Base-by-base conservation (phyloP, 1,139 yeast genomes). In the Geotrichum australiense region DNA sequence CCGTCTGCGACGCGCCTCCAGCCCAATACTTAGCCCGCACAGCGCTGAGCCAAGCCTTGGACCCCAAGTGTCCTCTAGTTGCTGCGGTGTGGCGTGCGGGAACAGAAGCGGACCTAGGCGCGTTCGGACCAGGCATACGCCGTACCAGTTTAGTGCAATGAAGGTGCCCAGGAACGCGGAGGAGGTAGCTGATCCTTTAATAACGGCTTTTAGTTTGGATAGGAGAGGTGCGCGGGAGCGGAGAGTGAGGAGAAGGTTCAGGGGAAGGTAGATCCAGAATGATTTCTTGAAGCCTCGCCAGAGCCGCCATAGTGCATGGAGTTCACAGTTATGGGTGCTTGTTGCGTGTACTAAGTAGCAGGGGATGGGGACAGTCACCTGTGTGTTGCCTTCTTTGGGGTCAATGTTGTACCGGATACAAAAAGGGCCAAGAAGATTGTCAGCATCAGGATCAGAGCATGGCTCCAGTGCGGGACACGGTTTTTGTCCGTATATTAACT, bases 311-410 rank as follows among this genome's bases (percentile, higher is more conserved):
- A 63, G 41, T 2, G 70, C 68, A 48, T 69, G 68, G 15, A 55
- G 40, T 39, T 63, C 66, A 47, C 73, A 69, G 48, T 55, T 64
- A 6, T 54, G 43, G n/a, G 61, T 54, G 29, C 47, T 46, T 50
- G 64, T 64, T 11, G 57, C 58, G 49, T 69, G 73, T 3, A 67
- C 59, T 11, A 68, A 51, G 19, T 47, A 54, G 49, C 73, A 69
- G 2, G 69, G 65, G 23, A 69, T 49, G n/a, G 66, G 69, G 10
- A 51, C 45, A 4, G 63, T 53, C 25, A 47, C 42, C 2, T 56
- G 46, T 23, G 62, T 50, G 39, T 57, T 57, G 8, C 66, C 68
- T 10, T 47, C 27, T 3, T 45, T 47, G 1, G 61, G 59, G 33
- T 57, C 58, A 39, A 57, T 45, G 8, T 59, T 59, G 44, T 56